These are phyloP conservation scores for Solanum chilense DNA, from an alignment of 257 asterid genomes.

Conservation along the genomic window DNA sequence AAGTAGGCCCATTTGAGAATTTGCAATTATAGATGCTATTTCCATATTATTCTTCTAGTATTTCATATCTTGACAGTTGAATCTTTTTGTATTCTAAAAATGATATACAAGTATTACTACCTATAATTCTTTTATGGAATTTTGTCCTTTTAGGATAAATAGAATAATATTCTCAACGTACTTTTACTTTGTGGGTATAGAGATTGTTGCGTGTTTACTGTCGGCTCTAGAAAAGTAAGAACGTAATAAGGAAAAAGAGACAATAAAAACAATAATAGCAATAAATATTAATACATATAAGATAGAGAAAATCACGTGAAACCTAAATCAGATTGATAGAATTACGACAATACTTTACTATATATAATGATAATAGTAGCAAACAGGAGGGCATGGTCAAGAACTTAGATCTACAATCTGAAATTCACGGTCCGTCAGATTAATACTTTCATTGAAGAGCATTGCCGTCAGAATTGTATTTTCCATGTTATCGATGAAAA, in stretches of 20 bases:
- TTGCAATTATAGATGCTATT: neutral
- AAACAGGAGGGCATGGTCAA: too few species aligned
- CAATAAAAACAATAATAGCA: neutral
- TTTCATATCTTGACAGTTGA: neutral
- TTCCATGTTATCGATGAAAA: neutral
- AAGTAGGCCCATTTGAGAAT: neutral
- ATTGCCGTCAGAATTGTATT: accelerated
- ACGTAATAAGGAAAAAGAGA: neutral
- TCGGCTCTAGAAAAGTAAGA: neutral
- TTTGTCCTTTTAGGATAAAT: accelerated
- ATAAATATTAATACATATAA: too few species aligned
- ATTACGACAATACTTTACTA: neutral
- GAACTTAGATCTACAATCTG: neutral
- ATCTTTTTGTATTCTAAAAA: neutral
- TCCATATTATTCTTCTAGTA: neutral
- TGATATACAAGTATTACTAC: neutral
- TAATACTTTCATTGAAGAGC: neutral
- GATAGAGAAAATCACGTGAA: neutral
- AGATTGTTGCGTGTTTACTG: too few species aligned
- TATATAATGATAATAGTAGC: neutral
- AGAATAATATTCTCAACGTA: neutral
- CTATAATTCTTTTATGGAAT: neutral
- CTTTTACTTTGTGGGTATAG: neutral
- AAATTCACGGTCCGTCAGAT: neutral
- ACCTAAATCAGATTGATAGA: neutral